Conservation (phyloP, 352 stramenopile genomes). For the Phytophthora gonapodyides region DNA sequence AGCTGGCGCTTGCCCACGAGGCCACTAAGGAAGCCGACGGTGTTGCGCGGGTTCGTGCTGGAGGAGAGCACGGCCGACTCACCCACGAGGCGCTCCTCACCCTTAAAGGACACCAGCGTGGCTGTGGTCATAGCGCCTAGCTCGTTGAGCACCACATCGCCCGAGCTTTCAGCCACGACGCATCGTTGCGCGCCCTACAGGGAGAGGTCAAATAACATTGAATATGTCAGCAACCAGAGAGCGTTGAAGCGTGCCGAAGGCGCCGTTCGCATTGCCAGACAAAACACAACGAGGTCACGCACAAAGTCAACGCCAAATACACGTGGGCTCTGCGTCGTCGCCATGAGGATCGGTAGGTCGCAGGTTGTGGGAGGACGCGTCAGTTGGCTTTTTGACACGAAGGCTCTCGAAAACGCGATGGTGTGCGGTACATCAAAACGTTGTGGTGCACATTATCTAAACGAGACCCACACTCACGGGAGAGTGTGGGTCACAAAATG, state of each 20-base stretch:
- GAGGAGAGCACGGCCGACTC: slow-evolving; percentile 85
- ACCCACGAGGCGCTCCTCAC: slow-evolving; percentile 81
- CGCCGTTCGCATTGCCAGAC: slow-evolving; percentile 2
- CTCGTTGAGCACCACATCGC: slow-evolving; percentile 89
- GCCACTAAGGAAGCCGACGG: slow-evolving; percentile 68
- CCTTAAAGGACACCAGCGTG: slow-evolving; percentile 89
- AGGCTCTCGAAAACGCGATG: slow-evolving; percentile 34
- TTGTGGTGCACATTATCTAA: slow-evolving; percentile 8
- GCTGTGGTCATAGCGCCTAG: slow-evolving; percentile 88
- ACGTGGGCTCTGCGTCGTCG: slow-evolving; percentile 32
- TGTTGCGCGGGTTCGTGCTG: slow-evolving; percentile 87
- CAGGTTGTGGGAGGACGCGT: slow-evolving; percentile 15
- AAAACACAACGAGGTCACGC: slow-evolving; percentile 22
- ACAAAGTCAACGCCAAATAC: slow-evolving; percentile 87
- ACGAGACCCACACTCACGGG: slow-evolving; percentile 29
- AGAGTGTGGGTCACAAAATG: background rate
- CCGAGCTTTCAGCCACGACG: slow-evolving; percentile 66
- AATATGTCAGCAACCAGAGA: background rate
- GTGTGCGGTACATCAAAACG: slow-evolving; percentile 7
- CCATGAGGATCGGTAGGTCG: slow-evolving; percentile 31
- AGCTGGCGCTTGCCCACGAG: slow-evolving; percentile 64
- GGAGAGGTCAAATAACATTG: slow-evolving; percentile 9
- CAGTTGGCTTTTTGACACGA: background rate
- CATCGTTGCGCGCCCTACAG: slow-evolving; percentile 75
- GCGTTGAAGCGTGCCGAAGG: slow-evolving; percentile 9